Conservation (phyloP, 495 filamentous ascomycete species). For the Jackrogersella multiformis region DNA sequence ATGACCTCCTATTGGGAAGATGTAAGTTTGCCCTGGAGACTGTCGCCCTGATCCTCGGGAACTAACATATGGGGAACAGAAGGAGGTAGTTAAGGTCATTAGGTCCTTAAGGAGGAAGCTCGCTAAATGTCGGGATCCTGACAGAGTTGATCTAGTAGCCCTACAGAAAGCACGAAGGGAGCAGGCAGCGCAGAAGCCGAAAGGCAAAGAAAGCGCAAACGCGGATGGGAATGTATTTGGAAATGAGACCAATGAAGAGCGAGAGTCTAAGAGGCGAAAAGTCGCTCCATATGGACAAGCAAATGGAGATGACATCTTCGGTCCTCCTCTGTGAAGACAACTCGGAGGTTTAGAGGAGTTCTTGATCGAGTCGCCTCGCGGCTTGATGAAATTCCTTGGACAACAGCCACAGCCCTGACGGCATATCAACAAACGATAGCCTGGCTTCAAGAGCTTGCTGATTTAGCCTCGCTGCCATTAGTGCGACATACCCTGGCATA, state of each 20-base stretch:
- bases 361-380: neutral
- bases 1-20: constrained; percentile 53
- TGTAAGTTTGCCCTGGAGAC: constrained; percentile 38
- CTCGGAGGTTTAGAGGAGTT: neutral
- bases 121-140: constrained; percentile 79
- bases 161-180: constrained; percentile 61
- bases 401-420: neutral
- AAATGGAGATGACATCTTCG: constrained; percentile 66
- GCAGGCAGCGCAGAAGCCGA: constrained; percentile 54
- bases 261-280: constrained; percentile 68
- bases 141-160: constrained; percentile 67
- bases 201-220: constrained; percentile 51
- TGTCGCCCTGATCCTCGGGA: neutral
- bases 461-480: neutral
- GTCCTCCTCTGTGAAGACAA: constrained; percentile 53
- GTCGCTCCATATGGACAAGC: constrained; percentile 50
- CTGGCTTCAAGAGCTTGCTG: neutral
- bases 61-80: constrained; percentile 49
- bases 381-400: neutral
- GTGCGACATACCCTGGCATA: neutral
- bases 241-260: constrained; percentile 33
- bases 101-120: constrained; percentile 76
- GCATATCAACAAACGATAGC: neutral
- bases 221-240: constrained; percentile 58
- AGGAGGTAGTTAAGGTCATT: constrained; percentile 51